Base-by-base conservation (phyloP, 805 yeast genomes). In the Scheffersomyces ergatensis region DNA sequence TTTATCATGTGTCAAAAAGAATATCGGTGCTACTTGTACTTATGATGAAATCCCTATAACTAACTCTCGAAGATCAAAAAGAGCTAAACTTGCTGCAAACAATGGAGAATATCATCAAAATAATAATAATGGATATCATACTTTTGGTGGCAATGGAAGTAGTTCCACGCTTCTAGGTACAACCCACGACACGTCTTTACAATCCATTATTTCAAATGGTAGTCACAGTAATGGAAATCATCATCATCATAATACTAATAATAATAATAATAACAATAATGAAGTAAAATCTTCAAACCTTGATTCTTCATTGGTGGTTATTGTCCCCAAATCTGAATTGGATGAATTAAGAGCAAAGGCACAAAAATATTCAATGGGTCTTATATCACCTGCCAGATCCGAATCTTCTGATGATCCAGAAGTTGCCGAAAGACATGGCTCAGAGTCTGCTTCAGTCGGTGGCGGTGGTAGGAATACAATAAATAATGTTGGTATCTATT, bases 1-100 rank as follows among this genome's bases (percentile, higher is more conserved):
- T 33, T 54, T 57, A 1, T 45, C 57, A 1, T 67, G 74, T 48
- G 34, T 53, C 16, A 59, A 55, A 41, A 54, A 55, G 33, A 51
- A 55, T 34, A 60, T 54, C 5, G 58, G 33, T 3, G 24, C 41
- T 15, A 24, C 38, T 24, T 52, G 56, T 38, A 21, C 34, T 9
- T 51, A 50, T 36, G 53, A 44, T 12, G 47, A 44, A 11, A 23
- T 40, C 21, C n/a, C 35, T 29, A 16, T 18, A 8, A 33, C 15
- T 13, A n/a, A n/a, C n/a, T 12, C 32, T 3, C 14, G 29, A 23
- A 26, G 25, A 9, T 5, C 25, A 34, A 19, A 36, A 14, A 30
- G 21, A 23, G n/a, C 32, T 14, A 29, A 15, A 29, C n/a, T n/a
- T n/a, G n/a, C n/a, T n/a, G n/a, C n/a, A n/a, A 7, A 4, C 15